These are phyloP conservation scores for Aspergillus uvarum DNA, from an alignment of 2,329 filamentous ascomycete genomes.

Conservation along the genomic window DNA sequence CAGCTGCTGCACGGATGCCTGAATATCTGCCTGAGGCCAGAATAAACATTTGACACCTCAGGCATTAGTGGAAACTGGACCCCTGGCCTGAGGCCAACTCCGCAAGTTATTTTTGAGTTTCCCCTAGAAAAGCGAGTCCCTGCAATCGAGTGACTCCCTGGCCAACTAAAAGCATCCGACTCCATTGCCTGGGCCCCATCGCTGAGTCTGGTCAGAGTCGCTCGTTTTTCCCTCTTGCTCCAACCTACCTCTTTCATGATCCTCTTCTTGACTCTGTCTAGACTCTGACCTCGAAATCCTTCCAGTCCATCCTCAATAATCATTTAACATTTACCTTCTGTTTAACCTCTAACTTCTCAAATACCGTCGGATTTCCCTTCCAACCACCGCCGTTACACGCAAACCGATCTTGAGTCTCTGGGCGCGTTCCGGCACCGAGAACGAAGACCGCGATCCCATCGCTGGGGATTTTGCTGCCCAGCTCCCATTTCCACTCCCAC, in stretches of 20 bases:
- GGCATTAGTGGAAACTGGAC: neutral
- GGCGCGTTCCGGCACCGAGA: neutral
- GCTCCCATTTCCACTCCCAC: slow-evolving; percentile 5
- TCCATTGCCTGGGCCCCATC: slow-evolving; percentile 12
- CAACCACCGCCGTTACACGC: neutral
- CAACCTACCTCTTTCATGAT: slow-evolving; percentile 1
- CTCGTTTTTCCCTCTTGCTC: neutral
- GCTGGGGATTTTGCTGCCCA: slow-evolving; percentile 7
- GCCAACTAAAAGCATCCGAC: slow-evolving; percentile 16
- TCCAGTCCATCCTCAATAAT: neutral
- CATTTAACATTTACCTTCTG: no score
- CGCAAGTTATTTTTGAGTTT: slow-evolving; percentile 16
- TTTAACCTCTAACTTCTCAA: neutral
- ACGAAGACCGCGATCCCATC: neutral
- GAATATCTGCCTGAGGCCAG: neutral
- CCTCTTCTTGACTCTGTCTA: slow-evolving; percentile 1
- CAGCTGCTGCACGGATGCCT: slow-evolving; percentile 6
- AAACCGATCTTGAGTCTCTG: neutral
- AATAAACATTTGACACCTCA: neutral
- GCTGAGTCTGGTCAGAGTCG: no score
- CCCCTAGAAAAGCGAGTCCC: slow-evolving; percentile 11
- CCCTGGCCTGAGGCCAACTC: no score
- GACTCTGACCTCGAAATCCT: neutral
- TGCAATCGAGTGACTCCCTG: slow-evolving; percentile 9
- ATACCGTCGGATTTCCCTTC: neutral